These are phyloP conservation scores for Exophiala phaeomuriformis DNA, from an alignment of 2,329 filamentous ascomycete species.

Conservation along the genomic window DNA sequence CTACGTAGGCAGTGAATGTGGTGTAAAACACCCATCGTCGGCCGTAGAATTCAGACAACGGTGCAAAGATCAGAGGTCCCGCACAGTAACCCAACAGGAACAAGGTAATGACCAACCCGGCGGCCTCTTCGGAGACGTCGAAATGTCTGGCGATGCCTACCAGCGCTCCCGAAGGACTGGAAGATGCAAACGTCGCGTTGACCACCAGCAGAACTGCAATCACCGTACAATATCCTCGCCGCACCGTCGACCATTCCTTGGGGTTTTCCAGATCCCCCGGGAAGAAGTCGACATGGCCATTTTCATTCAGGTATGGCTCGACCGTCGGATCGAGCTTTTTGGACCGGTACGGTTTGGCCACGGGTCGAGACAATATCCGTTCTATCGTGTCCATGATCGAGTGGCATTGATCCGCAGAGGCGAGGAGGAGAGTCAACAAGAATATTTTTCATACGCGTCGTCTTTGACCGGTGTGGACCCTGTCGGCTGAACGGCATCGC, in stretches of 20 bases:
- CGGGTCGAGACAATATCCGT: conserved; percentile 45
- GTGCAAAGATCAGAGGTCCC: conserved; percentile 57
- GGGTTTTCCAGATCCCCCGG: conserved; percentile 45
- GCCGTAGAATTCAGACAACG: conserved; percentile 59
- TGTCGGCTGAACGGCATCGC: too few species aligned
- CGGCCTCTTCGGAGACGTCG: conserved; percentile 42
- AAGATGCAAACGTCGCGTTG: conserved; percentile 51
- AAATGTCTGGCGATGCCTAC: conserved; percentile 41
- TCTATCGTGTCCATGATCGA: conserved; percentile 37
- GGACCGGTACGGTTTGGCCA: conserved; percentile 48
- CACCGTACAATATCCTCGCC: conserved; percentile 39
- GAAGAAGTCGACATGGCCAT: conserved; percentile 47
- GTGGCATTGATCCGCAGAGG: neutral
- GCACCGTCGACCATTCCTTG: conserved; percentile 35
- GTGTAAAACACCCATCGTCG: conserved; percentile 48
- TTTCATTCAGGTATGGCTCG: conserved; percentile 41
- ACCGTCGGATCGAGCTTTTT: conserved; percentile 33
- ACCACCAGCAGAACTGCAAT: conserved; percentile 42
- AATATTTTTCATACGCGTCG: too few species aligned
- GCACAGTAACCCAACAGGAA: conserved; percentile 59
- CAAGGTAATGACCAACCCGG: conserved; percentile 54
- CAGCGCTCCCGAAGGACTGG: conserved; percentile 35
- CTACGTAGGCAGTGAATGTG: conserved; percentile 36
- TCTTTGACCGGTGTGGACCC: too few species aligned
- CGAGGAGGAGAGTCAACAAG: too few species aligned